Percentiles rank a stretch among this genome's conserved stretches.
Conservation (phyloP, 2,329 filamentous ascomycete genomes). For the Penicillium corylophilum region DNA sequence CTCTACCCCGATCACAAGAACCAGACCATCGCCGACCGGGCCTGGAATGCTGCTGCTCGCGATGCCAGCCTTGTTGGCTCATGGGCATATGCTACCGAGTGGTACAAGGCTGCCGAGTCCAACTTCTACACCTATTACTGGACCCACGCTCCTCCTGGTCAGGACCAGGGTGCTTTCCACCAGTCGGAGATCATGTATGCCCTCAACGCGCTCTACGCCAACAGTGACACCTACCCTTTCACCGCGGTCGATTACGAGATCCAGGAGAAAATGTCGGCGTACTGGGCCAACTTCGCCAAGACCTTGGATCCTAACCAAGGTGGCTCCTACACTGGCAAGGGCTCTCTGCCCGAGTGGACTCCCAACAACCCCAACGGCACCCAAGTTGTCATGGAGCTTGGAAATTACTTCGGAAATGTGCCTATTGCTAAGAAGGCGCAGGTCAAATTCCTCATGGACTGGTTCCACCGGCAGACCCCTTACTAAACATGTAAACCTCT, state of each 20-base stretch:
- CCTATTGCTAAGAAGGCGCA: slow-evolving; percentile 21
- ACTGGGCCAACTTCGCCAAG: slow-evolving; percentile 39
- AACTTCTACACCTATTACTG: slow-evolving; percentile 40
- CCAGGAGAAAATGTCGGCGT: slow-evolving; percentile 30
- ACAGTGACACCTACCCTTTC: slow-evolving; percentile 26
- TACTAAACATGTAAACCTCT: slow-evolving; percentile 1
- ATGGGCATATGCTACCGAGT: slow-evolving; percentile 31
- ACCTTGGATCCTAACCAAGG: slow-evolving; percentile 29
- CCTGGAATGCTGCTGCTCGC: slow-evolving; percentile 29
- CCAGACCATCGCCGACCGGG: slow-evolving; percentile 17
- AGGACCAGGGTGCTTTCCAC: slow-evolving; percentile 38
- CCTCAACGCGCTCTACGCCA: slow-evolving; percentile 39
- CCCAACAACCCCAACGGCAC: slow-evolving; percentile 22
- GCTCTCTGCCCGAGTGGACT: slow-evolving; percentile 17
- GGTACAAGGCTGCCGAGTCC: slow-evolving; percentile 24
- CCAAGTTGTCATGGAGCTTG: slow-evolving; percentile 24
- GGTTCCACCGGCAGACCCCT: slow-evolving; percentile 21
- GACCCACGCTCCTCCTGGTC: slow-evolving; percentile 38
- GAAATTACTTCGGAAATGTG: slow-evolving; percentile 19
- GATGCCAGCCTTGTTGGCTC: slow-evolving; percentile 26
- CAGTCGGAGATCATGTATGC: slow-evolving; percentile 42
- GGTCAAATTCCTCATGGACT: slow-evolving; percentile 24
- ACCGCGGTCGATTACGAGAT: slow-evolving; percentile 29
- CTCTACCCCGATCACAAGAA: slow-evolving; percentile 29
- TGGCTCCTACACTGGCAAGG: slow-evolving; percentile 20